phyloP scores from a whole-genome alignment of 148 eudicot genomes.

The Drosera capensis region DNA sequence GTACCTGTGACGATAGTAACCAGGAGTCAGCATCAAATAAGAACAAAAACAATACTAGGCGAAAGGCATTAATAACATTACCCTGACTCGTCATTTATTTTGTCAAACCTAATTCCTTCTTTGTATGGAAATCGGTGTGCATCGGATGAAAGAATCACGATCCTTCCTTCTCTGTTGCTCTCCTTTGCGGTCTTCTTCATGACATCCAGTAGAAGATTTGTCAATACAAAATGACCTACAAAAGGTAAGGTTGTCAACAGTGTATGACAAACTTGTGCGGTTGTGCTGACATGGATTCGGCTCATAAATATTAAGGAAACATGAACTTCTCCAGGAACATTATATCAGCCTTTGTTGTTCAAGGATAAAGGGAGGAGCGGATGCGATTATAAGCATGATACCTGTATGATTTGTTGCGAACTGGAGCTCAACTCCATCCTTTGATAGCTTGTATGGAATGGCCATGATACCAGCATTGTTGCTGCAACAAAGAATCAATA shows the following conservation, averaged over 20 bases:
- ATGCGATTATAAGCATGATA: slow-evolving; percentile 3
- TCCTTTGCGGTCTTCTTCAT: slow-evolving; percentile 52
- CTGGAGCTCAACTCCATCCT: slow-evolving; percentile 78
- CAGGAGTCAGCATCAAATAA: background rate
- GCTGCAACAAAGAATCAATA: slow-evolving; percentile 11
- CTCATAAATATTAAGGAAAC: slow-evolving; percentile 1
- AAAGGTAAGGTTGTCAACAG: background rate
- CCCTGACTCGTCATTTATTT: slow-evolving; percentile 37
- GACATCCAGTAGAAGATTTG: slow-evolving; percentile 50
- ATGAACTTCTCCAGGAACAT: background rate
- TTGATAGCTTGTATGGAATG: slow-evolving; percentile 69
- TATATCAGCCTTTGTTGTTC: background rate
- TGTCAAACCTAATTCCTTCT: slow-evolving; percentile 72
- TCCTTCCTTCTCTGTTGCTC: slow-evolving; percentile 53
- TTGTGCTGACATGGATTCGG: no score
- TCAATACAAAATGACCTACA: slow-evolving; percentile 83
- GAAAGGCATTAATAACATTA: no score
- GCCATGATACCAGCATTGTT: slow-evolving; percentile 95
- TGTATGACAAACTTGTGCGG: background rate
- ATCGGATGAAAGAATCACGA: slow-evolving; percentile 68
- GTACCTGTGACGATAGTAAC: slow-evolving; percentile 33
- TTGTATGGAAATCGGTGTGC: slow-evolving; percentile 47
- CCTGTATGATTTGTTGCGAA: slow-evolving; percentile 83
- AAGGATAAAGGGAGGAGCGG: background rate
- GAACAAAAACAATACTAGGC: slow-evolving; percentile 3